Evolutionary conservation across 2,329 filamentous ascomycete species (phyloP).

Genomic region (Pezizomycotina sp.): DNA sequence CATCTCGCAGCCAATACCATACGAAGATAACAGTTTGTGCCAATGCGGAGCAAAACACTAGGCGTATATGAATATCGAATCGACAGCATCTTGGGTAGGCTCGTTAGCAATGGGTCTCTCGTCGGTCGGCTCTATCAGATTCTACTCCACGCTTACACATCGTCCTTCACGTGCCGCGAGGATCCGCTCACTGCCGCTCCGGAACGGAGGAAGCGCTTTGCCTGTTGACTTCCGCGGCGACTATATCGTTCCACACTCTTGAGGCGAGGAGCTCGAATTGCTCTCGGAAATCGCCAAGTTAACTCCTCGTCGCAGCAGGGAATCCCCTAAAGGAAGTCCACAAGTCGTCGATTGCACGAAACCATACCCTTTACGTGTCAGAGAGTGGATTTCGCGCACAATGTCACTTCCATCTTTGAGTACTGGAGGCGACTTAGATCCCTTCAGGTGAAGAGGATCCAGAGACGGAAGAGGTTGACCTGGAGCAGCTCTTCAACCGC

Average conservation of each 20-base stretch:
- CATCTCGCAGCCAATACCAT: no score
- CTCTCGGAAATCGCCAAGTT: slow-evolving; percentile 31
- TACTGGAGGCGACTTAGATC: not conserved
- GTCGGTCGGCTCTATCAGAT: slow-evolving; percentile 38
- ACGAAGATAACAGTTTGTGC: slow-evolving; percentile 3
- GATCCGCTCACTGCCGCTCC: slow-evolving; percentile 36
- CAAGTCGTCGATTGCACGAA: no score
- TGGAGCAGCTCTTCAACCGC: no score
- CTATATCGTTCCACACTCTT: slow-evolving; percentile 35
- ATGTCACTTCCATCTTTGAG: no score
- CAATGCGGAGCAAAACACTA: not conserved
- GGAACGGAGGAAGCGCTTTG: slow-evolving; percentile 40
- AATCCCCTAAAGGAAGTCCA: no score
- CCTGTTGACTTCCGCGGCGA: slow-evolving; percentile 35
- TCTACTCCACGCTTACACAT: slow-evolving; percentile 41
- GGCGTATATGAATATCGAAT: slow-evolving; percentile 34
- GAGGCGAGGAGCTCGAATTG: slow-evolving; percentile 28
- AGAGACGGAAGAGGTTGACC: slow-evolving; percentile 26
- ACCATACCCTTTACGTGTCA: no score
- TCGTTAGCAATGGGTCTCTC: slow-evolving; percentile 37
- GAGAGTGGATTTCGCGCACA: no score
- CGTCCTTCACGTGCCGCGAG: slow-evolving; percentile 32
- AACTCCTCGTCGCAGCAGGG: slow-evolving; percentile 32
- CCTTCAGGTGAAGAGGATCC: slow-evolving; percentile 17
- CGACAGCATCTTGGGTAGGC: slow-evolving; percentile 35